Base-by-base conservation (phyloP, 352 stramenopile species). In the Globisporangium emineosum region DNA sequence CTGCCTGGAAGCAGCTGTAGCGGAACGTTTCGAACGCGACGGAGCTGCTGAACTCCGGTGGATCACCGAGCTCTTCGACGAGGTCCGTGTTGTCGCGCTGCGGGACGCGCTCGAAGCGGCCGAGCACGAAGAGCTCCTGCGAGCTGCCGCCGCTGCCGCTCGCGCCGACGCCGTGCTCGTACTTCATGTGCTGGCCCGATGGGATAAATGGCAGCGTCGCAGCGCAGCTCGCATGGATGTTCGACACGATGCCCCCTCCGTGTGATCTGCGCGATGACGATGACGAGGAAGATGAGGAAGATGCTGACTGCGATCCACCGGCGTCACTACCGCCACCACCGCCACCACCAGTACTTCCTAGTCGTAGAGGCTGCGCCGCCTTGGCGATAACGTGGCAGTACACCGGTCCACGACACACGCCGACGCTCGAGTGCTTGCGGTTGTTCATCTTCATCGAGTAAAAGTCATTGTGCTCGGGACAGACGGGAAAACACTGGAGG, bases 401-500 rank as follows among this genome's bases (percentile, higher is more conserved):
- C 17, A 95, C 74, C 2, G 84, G 84, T 3, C 83, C 84, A 25
- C 86, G 86, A 64, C 87, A 95, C 2, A 95, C 87, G 1, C 87
- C 87, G 19, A 93, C 82, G 62, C 79, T 91, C 56, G 83, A 87
- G 65, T 95, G 87, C 70, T 95, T 95, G 50, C 83, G 83, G 69
- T 92, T 91, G 71, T 91, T 93, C 75, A 94, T 93, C 73, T 93
- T 93, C 85, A 94, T 94, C 6, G 84, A 92, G 72, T 92, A 94
- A 29, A 96, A 96, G 68, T 96, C 89, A 61, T 89, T 78, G 66
- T 94, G 85, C 62, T 96, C 88, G 19, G 87, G 87, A 35, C 89
- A 96, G 3, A 79, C 76, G 9, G 89, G 89, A 60, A 96, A 96
- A 62, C 89, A 96, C 66, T 96, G 89, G 50, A 96, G 57, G 64